Percentiles rank a stretch among this genome's conserved stretches.
Evolutionary conservation across 78 protist species (phyloP).

Genomic region (Dictyostelium firmibasis): DNA sequence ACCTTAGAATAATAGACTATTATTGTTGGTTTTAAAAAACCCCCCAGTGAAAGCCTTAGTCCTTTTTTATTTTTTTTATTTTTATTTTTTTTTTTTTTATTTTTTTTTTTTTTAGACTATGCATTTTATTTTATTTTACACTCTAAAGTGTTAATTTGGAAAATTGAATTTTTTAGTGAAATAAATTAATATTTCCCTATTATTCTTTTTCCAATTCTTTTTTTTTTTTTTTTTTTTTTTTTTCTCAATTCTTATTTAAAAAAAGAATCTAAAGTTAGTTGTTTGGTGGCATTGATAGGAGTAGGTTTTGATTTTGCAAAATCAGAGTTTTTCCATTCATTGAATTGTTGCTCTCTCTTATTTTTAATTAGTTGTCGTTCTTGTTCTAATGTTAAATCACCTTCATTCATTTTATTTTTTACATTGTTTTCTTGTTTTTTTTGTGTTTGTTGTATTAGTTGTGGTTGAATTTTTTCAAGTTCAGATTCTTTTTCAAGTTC

Average conservation of each 20-base stretch:
- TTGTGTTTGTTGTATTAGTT: neutral
- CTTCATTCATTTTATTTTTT: neutral
- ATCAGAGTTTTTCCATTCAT: conserved; percentile 1
- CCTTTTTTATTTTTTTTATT: too few relatives aligned
- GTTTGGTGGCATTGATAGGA: neutral
- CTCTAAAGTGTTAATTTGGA: too few relatives aligned
- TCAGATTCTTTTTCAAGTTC: neutral
- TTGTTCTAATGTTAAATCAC: neutral
- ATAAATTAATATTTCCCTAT: neutral
- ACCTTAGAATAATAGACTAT: too few relatives aligned
- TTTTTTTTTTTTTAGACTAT: too few relatives aligned
- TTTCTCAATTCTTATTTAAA: neutral
- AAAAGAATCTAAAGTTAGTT: neutral
- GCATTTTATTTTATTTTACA: too few relatives aligned
- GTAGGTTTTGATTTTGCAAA: neutral
- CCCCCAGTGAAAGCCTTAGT: too few relatives aligned
- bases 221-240: neutral
- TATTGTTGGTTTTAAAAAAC: too few relatives aligned
- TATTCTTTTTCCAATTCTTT: neutral
- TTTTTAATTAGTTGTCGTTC: neutral
- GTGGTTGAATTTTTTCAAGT: neutral
- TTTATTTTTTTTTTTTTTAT: too few relatives aligned
- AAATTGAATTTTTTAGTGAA: neutral
- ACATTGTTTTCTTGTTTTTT: neutral
- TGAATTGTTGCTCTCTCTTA: neutral